A percentile compares a stretch with the other conserved stretches of the same genome.
Conservation (phyloP, 495 filamentous ascomycete species). For the Tuber borchii region DNA sequence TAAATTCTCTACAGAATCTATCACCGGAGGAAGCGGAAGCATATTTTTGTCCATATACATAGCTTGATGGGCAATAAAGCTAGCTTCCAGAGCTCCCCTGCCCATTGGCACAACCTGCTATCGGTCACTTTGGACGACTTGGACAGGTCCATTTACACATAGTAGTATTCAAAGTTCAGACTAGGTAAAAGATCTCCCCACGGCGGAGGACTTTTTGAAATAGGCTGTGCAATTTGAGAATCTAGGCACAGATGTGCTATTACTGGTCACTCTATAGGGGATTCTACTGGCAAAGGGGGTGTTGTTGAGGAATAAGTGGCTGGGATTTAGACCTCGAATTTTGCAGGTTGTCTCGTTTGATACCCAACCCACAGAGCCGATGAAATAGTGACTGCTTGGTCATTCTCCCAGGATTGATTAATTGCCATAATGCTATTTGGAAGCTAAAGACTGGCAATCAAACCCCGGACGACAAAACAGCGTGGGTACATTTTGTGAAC, state of each 20-base stretch:
- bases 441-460: constrained; percentile 62
- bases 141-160: constrained; percentile 74
- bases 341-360: constrained; percentile 80
- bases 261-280: constrained; percentile 84
- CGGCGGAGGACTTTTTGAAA: constrained; percentile 68
- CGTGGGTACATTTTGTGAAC: constrained; percentile 69
- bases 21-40: constrained; percentile 45
- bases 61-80: constrained; percentile 89
- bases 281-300: constrained; percentile 76
- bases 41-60: constrained; percentile 81
- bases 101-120: constrained; percentile 74
- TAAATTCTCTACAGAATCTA: neutral
- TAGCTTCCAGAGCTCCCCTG: constrained; percentile 80
- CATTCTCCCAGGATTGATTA: constrained; percentile 63
- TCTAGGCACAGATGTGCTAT: constrained; percentile 65
- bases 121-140: constrained; percentile 55
- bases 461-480: constrained; percentile 29
- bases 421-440: constrained; percentile 60
- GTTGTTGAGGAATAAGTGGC: constrained; percentile 49
- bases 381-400: constrained; percentile 56
- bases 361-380: neutral
- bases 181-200: constrained; percentile 65
- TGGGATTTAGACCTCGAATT: constrained; percentile 56
- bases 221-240: constrained; percentile 76
- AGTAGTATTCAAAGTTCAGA: constrained; percentile 87